A percentile compares a stretch with the other conserved stretches of the same genome.
Evolutionary conservation across 495 filamentous ascomycete genomes (phyloP).

Genomic region (Daldinia loculata): DNA sequence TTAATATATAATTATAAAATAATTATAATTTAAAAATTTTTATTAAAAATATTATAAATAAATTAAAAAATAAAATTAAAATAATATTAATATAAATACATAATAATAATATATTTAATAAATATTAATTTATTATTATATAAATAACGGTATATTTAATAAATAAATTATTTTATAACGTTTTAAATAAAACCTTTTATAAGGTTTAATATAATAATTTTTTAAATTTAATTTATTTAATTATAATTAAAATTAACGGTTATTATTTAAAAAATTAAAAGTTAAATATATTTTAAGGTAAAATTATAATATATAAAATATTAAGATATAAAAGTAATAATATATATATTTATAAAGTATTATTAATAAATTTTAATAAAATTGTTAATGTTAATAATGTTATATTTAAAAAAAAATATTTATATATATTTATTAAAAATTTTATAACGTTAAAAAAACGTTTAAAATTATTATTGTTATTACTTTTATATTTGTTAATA

Average conservation of each 20-base stretch:
- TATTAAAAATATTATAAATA: no score
- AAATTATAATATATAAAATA: background rate
- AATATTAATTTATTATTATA: background rate
- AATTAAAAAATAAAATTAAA: background rate
- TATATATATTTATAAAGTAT: background rate
- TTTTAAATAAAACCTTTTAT: background rate
- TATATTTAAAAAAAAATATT: background rate
- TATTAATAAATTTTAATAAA: background rate
- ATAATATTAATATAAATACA: background rate
- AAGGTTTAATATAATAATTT: background rate
- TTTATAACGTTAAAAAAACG: background rate
- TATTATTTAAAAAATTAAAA: background rate
- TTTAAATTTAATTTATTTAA: background rate
- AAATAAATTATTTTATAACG: background rate
- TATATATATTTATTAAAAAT: background rate
- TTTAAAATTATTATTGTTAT: background rate
- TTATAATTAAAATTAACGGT: background rate
- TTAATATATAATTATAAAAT: no score
- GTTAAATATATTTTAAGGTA: background rate
- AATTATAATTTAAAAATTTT: no score
- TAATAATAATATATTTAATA: background rate
- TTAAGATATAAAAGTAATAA: background rate
- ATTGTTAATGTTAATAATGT: background rate
- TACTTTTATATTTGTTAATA: background rate
- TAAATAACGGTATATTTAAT: background rate